Base-by-base conservation (phyloP, 495 filamentous ascomycete genomes). In the Peziza echinospora region DNA sequence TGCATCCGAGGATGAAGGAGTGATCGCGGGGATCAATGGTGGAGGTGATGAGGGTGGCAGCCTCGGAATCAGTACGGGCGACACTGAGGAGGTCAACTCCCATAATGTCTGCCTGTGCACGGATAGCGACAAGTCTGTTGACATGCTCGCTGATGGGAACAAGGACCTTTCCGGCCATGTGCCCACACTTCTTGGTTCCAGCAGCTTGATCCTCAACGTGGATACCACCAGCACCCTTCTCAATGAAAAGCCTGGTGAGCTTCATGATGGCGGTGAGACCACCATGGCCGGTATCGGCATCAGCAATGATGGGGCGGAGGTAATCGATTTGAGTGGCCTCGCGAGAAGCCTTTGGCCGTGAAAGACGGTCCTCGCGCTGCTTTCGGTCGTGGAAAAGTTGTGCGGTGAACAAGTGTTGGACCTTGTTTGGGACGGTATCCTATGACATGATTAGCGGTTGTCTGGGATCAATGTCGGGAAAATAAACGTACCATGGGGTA, bases 351-450 rank as follows among this genome's bases (percentile, higher is more conserved):
- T 78, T 76, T 8, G 86, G 78, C 4, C 76, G 80, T 25, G 75
- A 79, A 26, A 96, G 63, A 46, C 89, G 84, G 62, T 94, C 89
- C 64, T 94, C 82, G 44, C 89, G 80, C 63, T 97, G 89, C 66
- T 97, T 97, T 54, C 89, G 81, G 71, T 97, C 91, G 65, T 97
- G 89, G 77, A 97, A 97, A 47, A 94, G 80, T 64, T 97, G 91
- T 23, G 89, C 87, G 72, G 89, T 82, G 71, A 85, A 97, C 26
- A 97, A 76, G 56, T 97, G 89, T 55, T 80, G 72, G 52, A 96
- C 91, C 67, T 97, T 97, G 72, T 93, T 92, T 39, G 89, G 89
- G 16, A 97, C 89, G 39, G 91, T 97, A 57, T 89, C 89, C 85
- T 23, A 43, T 43, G 21, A 21, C 4, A 43, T 10, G 21, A 1